phyloP scores from a whole-genome alignment of 176 grass and related monocot species.

The Carex littledalei region DNA sequence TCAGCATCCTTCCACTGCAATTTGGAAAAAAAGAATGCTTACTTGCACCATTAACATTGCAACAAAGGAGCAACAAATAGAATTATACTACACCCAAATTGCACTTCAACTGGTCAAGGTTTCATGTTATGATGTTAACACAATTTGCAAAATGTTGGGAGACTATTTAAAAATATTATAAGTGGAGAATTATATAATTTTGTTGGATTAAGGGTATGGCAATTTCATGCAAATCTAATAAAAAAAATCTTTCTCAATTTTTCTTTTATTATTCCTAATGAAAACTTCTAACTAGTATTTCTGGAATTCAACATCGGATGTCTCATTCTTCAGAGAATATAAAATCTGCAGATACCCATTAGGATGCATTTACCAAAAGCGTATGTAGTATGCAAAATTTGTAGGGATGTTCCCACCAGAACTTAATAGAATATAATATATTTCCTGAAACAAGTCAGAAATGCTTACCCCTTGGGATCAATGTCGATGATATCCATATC shows the following conservation, averaged over 20 bases:
- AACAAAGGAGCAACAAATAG: neutral
- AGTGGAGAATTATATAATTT: neutral
- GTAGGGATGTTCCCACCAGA: neutral
- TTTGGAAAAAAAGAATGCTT: neutral
- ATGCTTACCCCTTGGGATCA: slow-evolving; percentile 53
- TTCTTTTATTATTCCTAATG: neutral
- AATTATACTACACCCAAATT: neutral
- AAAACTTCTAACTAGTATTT: neutral
- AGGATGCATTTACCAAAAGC: neutral
- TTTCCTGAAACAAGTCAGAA: neutral
- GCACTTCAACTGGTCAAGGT: neutral
- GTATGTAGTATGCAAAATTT: neutral
- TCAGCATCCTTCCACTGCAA: slow-evolving; percentile 60
- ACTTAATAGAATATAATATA: neutral
- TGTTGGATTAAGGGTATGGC: neutral
- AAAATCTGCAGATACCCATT: neutral
- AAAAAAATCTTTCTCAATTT: neutral
- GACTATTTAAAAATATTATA: neutral
- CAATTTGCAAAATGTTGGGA: neutral
- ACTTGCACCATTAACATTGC: neutral
- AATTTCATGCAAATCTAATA: neutral
- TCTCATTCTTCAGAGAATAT: neutral
- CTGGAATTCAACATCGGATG: neutral
- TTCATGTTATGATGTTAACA: neutral
- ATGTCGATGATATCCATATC: slow-evolving; percentile 60